Evolutionary conservation across 345 rosid genomes (phyloP).

Genomic region (Salix koriyanagi): DNA sequence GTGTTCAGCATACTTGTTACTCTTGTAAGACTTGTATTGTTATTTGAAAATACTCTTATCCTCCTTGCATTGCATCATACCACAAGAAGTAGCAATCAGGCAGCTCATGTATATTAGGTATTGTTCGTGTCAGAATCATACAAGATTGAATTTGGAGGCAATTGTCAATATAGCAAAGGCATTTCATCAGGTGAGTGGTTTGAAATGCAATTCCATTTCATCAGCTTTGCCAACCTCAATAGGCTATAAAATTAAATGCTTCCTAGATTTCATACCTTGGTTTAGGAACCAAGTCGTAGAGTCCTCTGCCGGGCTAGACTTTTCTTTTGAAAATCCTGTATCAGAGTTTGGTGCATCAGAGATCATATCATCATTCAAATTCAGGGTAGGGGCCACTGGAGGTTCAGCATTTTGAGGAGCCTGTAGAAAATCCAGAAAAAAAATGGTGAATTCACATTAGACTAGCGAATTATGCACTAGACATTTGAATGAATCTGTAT

Average conservation of each 20-base stretch:
- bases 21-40: too few relatives aligned
- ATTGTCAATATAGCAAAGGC: background rate
- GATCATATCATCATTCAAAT: slow-evolving; percentile 34
- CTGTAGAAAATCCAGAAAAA: slow-evolving; percentile 20
- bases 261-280: slow-evolving; percentile 33
- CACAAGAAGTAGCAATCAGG: too few relatives aligned
- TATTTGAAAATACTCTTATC: background rate
- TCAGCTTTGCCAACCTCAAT: background rate
- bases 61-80: too few relatives aligned
- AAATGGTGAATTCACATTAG: background rate
- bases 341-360: slow-evolving; percentile 24
- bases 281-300: slow-evolving; percentile 18
- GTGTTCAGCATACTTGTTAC: too few relatives aligned
- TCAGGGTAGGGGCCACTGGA: slow-evolving; percentile 22
- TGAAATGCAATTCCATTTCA: background rate
- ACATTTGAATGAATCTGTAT: background rate
- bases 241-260: background rate
- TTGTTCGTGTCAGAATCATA: background rate
- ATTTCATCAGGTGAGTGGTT: background rate
- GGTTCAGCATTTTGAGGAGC: slow-evolving; percentile 28
- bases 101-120: background rate
- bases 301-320: slow-evolving; percentile 12
- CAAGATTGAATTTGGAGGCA: background rate
- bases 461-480: background rate
- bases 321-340: slow-evolving; percentile 24